A percentile compares a stretch with the other conserved stretches of the same genome.
Evolutionary conservation across 345 rosid genomes (phyloP).

Genomic region (Hibiscus mutabilis): DNA sequence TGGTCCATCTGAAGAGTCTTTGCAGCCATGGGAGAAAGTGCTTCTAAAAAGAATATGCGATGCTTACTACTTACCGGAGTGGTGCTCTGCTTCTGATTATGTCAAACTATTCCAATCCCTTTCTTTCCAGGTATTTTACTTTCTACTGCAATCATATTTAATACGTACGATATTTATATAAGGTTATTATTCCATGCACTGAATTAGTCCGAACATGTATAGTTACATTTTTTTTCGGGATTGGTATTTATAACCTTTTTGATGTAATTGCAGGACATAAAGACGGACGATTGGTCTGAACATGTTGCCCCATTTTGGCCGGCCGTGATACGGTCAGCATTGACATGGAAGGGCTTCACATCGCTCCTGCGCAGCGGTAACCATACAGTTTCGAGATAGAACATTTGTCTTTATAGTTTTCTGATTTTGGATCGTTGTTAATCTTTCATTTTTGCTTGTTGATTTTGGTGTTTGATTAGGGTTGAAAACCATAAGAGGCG

Average conservation of each 20-base stretch:
- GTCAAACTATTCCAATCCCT: slow-evolving; percentile 48
- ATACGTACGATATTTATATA: too few relatives aligned
- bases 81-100: slow-evolving; percentile 85
- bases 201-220: too few relatives aligned
- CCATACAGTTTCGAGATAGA: not conserved
- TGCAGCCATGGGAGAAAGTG: slow-evolving; percentile 66
- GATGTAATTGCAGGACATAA: slow-evolving; percentile 52
- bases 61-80: slow-evolving; percentile 71
- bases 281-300: slow-evolving; percentile 75
- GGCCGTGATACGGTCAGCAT: slow-evolving; percentile 67
- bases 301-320: slow-evolving; percentile 94
- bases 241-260: not conserved
- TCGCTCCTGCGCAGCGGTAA: slow-evolving; percentile 68
- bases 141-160: not conserved
- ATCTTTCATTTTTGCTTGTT: not conserved
- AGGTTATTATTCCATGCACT: too few relatives aligned
- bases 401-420: not conserved
- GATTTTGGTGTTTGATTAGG: slow-evolving; percentile 32
- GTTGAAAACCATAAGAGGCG: slow-evolving; percentile 70
- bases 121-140: slow-evolving; percentile 43
- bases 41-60: slow-evolving; percentile 59
- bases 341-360: slow-evolving; percentile 75
- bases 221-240: too few relatives aligned
- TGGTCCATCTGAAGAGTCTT: slow-evolving; percentile 43
- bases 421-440: not conserved